Percentiles rank a stretch among this genome's conserved stretches.
Evolutionary conservation across 352 stramenopile genomes (phyloP).

Genomic region (Phytophthora sansomeana): DNA sequence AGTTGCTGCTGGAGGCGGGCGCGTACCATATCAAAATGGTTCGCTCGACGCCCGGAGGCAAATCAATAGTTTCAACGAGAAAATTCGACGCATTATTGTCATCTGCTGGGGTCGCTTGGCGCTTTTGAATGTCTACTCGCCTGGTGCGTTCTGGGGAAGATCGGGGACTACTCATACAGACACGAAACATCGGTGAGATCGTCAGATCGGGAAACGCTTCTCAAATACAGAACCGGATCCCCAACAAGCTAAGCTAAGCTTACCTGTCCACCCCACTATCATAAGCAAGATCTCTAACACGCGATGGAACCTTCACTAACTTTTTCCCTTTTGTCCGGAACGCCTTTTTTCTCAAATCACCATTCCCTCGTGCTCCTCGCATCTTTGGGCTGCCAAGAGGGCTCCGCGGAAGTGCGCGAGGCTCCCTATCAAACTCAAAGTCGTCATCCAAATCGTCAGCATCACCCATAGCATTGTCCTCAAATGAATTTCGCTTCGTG

Average conservation of each 20-base stretch:
- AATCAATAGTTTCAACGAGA: conserved; percentile 86
- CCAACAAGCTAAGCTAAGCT: background rate
- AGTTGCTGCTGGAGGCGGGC: conserved; percentile 49
- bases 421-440: conserved; percentile 89
- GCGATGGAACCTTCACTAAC: conserved; percentile 53
- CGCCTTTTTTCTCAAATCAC: conserved; percentile 57
- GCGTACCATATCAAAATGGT: conserved; percentile 92
- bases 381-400: conserved; percentile 68
- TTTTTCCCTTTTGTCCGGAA: conserved; percentile 65
- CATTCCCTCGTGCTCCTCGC: conserved; percentile 36
- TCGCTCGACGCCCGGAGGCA: conserved; percentile 85
- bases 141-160: conserved; percentile 80
- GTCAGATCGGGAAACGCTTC: background rate
- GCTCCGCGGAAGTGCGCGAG: conserved; percentile 51
- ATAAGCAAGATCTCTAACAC: conserved; percentile 69
- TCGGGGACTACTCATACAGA: conserved; percentile 58
- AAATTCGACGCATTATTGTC: conserved; percentile 86
- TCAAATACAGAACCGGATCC: background rate
- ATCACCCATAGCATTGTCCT: conserved; percentile 80
- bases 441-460: conserved; percentile 87
- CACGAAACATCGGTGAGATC: background rate
- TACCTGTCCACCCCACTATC: conserved; percentile 87
- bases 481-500: conserved; percentile 77
- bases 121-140: conserved; percentile 56
- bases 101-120: conserved; percentile 52